Evolutionary conservation across 495 filamentous ascomycete genomes (phyloP), one percentile per base, ranked within the genome.

Genomic region (Hyaloscypha bicolor): DNA sequence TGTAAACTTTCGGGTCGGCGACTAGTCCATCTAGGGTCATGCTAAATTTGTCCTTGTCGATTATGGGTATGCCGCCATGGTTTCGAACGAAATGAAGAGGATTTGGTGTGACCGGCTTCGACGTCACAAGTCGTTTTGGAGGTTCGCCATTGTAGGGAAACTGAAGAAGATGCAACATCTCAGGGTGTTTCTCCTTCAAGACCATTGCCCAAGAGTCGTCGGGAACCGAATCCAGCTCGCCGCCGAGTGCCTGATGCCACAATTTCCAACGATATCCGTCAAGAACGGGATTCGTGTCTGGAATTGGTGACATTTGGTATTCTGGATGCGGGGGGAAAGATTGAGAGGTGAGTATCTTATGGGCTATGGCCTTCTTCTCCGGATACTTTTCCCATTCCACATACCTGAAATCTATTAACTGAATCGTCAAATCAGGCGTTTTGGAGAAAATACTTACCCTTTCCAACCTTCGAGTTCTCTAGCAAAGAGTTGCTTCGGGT

Each of bases 131-230:
- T 48, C 57, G 59, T 52, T 83, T 80, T 9, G 86, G 86, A 0
- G 87, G 82, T 66, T 91, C 89, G 9, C 88, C 89, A 53, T 91
- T 91, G 76, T 91, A 91, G 0, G 88, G 89, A 66, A 91, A 91
- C 68, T 90, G 82, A 2, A 91, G 77, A 4, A 90, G 78, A 75
- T 91, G 89, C 19, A 87, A 73, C 88, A 91, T 91, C 69, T 90
- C 87, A 1, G 76, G 69, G 64, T 83, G 78, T 67, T 91, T 91
- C 74, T 91, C 89, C 55, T 81, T 65, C 21, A 82, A 74, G 6
- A 91, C 89, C 16, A 69, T 81, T 2, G 77, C 66, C 89, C 88
- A 91, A 31, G 81, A 85, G 60, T 84, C 81, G 14, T 85, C 82
- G 1, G 83, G 80, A 3, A 87, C 70, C 16, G 76, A 68, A 4